Percentiles rank a stretch among this genome's conserved stretches.
phyloP scores from a whole-genome alignment of 164 flowering plant genomes.

The Aristolochia contorta region DNA sequence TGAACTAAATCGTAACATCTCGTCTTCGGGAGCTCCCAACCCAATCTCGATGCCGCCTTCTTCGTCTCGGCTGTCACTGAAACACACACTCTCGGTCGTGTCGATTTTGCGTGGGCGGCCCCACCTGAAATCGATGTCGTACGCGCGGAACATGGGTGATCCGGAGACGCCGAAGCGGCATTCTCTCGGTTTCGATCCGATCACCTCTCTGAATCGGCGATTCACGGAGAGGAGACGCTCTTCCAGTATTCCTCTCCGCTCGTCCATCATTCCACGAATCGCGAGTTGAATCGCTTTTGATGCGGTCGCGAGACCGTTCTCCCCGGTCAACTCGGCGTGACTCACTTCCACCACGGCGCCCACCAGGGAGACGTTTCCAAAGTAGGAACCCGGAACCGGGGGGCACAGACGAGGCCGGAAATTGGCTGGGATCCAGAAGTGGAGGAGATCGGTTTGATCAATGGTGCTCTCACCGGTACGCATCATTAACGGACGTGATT shows the following conservation, averaged over 20 bases:
- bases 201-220: neutral
- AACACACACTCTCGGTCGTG: constrained; percentile 15
- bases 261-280: constrained; percentile 11
- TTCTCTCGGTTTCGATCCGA: too few species aligned
- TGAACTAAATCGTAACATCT: constrained; percentile 23
- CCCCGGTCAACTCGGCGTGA: constrained; percentile 13
- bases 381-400: constrained; percentile 26
- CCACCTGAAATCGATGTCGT: constrained; percentile 54
- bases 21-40: constrained; percentile 8
- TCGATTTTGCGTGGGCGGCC: constrained; percentile 43
- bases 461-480: too few species aligned
- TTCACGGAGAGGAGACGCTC: too few species aligned
- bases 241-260: too few species aligned
- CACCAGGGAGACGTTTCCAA: constrained; percentile 36
- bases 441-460: too few species aligned
- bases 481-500: too few species aligned
- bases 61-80: constrained; percentile 24
- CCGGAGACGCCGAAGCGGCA: constrained; percentile 27
- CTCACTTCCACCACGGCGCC: neutral
- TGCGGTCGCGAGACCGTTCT: constrained; percentile 23
- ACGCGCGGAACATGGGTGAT: constrained; percentile 27
- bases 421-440: constrained; percentile 27
- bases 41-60: constrained; percentile 41
- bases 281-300: constrained; percentile 15
- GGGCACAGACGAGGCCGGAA: constrained; percentile 17